A percentile compares a stretch with the other conserved stretches of the same genome.
Evolutionary conservation across 805 yeast species (phyloP).

Genomic region (Torulaspora delbrueckii): DNA sequence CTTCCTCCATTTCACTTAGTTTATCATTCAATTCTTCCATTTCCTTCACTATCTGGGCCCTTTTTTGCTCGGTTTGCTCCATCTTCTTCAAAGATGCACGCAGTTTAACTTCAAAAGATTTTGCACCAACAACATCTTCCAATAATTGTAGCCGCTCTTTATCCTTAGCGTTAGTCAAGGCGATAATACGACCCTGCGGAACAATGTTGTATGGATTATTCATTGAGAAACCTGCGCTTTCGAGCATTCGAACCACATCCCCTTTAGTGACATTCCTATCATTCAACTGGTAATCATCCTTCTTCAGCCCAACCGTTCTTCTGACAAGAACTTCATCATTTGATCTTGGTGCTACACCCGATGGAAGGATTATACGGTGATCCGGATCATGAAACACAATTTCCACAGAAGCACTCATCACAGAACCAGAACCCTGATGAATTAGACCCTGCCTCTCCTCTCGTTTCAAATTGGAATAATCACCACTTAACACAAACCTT

Average conservation of each 20-base stretch:
- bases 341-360: constrained; percentile 32
- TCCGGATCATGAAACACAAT: constrained; percentile 79
- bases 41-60: constrained; percentile 69
- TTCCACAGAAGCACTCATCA: constrained; percentile 90
- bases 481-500: constrained; percentile 86
- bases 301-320: constrained; percentile 88
- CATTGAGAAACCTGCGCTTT: constrained; percentile 87
- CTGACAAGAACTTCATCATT: constrained; percentile 67
- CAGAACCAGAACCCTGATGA: constrained; percentile 86
- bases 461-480: constrained; percentile 74
- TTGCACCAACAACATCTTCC: constrained; percentile 94
- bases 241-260: constrained; percentile 76
- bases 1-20: constrained; percentile 72
- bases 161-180: constrained; percentile 85
- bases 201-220: constrained; percentile 93
- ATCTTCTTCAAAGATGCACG: constrained; percentile 76
- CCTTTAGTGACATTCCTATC: constrained; percentile 71
- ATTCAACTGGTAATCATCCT: constrained; percentile 85
- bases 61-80: constrained; percentile 63
- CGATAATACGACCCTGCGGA: constrained; percentile 90
- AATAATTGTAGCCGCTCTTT: constrained; percentile 69
- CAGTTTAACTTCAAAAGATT: constrained; percentile 76
- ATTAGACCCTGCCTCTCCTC: constrained; percentile 84
- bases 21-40: constrained; percentile 65
- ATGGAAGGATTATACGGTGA: constrained; percentile 61